Evolutionary conservation across 78 protist species (phyloP), one percentile per base, ranked within the genome.

Genomic region (Polysphondylium violaceum): DNA sequence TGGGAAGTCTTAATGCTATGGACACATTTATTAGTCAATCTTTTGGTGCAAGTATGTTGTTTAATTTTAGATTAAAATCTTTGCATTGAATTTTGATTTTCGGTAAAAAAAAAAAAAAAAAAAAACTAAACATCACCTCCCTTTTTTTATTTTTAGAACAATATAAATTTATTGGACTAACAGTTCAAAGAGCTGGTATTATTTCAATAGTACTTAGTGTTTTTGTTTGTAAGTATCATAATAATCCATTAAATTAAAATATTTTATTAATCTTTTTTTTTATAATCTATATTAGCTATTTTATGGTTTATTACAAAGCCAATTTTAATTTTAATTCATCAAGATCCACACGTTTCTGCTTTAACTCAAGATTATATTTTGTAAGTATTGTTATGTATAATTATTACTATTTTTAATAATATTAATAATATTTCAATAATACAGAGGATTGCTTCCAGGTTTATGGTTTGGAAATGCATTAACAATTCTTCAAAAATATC

Each of bases 1-100:
- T 83, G 16, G 91, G 91, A 44, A 19, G 64, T 4, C 40, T 83
- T 17, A 83, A 83, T 83, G 78, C 91, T 0, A 83, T 83, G 91
- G 91, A 83, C 33, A 83, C 91, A 3, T 31, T 68, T 5, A 69
- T 83, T 56, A 68, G 78, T 69, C 91, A 83, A 43, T 33, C 63
- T 1, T 83, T 36, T 41, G 91, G 91, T 71, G 91, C 91, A 51
- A 83, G 83, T 74, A 74, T 16, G 83, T n/a, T 36, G 27, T 40
- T 64, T 2, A 4, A n/a, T 63, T 36, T 69, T 27, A 14, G n/a
- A n/a, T n/a, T n/a, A n/a, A n/a, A n/a, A 69, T 44, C 55, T 27
- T 4, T 19, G 4, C 58, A 23, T 7, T 0, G 3, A 67, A 35
- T 61, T 61, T 25, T 61, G 1, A 35, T 29, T 16, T 17, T 58